Base-by-base conservation (phyloP, 164 flowering plant genomes). In the Tinospora cordifolia region DNA sequence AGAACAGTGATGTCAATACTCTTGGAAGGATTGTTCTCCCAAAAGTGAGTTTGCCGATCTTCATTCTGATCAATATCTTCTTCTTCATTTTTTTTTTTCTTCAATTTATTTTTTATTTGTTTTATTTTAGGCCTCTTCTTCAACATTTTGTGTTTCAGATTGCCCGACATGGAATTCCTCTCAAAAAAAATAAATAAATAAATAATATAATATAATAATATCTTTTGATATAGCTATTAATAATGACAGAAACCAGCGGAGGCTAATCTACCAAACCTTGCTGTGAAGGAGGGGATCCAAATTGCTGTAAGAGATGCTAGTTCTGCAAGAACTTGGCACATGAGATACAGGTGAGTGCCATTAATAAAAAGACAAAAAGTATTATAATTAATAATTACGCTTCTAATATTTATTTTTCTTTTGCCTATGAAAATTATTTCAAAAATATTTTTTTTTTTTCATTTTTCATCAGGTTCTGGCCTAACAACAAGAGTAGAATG, bases 1-100 rank as follows among this genome's bases (percentile, higher is more conserved):
- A 63, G 64, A 69, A 69, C 64, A 74, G 72, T 57, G 76, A 74
- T 51, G 72, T 69, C 12, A 54, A 26, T 54, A 36, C 63, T 25
- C 71, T 69, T 36, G 76, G 76, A 63, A 74, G 72, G 68, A 64
- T 74, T 63, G 67, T 74, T 21, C 72, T 74, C 58, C 76, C 76
- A 63, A 74, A 74, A 72, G 72, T 69, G 36, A 66, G 36, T 39
- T 47, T 70, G 15, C 3, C 17, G 54, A 8, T 30, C 12, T 30
- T 68, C 17, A 19, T 66, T 66, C 44, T 58, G 54, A 30, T 13
- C 40, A 14, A 5, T 22, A 51, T 65, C 47, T 15, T 7, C 15
- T 12, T 25, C 17, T 4, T 1, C 36, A 30, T 30, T 30, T 30
- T 1, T 44, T 24, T 66, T 0, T 3, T 36, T 38, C 38, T n/a